Base-by-base conservation (phyloP, 2,329 filamentous ascomycete genomes). In the Alternaria sp. region DNA sequence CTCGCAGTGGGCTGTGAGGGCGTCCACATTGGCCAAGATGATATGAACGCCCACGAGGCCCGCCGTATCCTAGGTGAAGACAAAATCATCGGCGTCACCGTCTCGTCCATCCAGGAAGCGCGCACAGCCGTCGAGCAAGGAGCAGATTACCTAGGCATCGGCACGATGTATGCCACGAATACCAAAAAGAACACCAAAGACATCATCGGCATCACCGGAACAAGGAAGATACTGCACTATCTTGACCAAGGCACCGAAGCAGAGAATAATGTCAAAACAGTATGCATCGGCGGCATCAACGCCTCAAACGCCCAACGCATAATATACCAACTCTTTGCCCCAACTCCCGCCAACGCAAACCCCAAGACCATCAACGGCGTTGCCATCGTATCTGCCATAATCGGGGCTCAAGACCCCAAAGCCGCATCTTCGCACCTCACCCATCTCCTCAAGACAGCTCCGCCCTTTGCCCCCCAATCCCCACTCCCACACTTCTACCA, bases 1-100 rank as follows among this genome's bases (percentile, higher is more conserved):
- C 85, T 93, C 17, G 93, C 93, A 13, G 87, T 94, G 46, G 92
- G 89, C 12, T 96, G 92, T 61, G 95, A 97, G 82, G 96, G 96
- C 49, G 93, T 97, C 9, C 96, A 98, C 79, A 87, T 98, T 53
- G 96, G 96, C 7, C 95, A 98, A 82, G 94, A 97, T 85, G 95
- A 98, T 79, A 90, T 97, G 84, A 89, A 88, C 62, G 78, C 92
- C 26, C 74, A 81, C 9, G 85, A 86, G 43, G 94, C 93, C 3
- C 90, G 92, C 61, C 84, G 82, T 21, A 80, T 97, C 3, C 86
- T 98, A 0, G 93, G 93, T 0, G 82, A 87, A 1, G 84, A 90
- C 68, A 90, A 92, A 56, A 95, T 97, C 73, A 93, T 98, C 65
- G 95, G 96, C 21, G 91, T 96, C 32, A 97, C 92, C 7, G 92